A percentile compares a stretch with the other conserved stretches of the same genome.
Evolutionary conservation across 306 rosid species (phyloP).

Genomic region (Crotalaria pallida): DNA sequence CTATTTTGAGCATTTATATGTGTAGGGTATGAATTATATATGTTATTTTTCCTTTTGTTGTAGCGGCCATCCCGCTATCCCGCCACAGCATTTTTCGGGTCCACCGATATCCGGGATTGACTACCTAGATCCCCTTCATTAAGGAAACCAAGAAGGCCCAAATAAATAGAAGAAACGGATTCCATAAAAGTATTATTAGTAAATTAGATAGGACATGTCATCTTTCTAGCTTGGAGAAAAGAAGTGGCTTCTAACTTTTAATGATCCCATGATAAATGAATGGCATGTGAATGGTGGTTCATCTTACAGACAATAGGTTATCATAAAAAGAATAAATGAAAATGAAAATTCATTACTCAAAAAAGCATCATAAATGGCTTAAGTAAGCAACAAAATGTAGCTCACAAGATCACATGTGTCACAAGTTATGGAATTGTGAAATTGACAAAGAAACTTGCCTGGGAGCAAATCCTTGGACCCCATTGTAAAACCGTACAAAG

Average conservation of each 20-base stretch:
- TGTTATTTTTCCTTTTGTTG: no score
- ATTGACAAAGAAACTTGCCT: conserved; percentile 51
- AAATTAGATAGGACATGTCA: background rate
- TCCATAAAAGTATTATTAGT: background rate
- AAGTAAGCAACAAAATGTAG: background rate
- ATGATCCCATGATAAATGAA: background rate
- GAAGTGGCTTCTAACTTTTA: background rate
- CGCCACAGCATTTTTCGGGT: no score
- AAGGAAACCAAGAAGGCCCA: background rate
- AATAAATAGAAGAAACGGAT: background rate
- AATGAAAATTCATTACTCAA: background rate
- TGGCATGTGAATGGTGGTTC: background rate
- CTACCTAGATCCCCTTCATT: no score
- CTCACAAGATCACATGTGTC: background rate
- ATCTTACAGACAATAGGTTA: background rate
- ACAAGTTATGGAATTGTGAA: background rate
- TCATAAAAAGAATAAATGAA: background rate
- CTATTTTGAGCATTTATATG: no score
- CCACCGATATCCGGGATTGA: no score
- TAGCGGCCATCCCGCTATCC: no score
- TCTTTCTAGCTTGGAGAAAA: background rate
- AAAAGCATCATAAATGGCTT: background rate
- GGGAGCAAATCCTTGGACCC: conserved; percentile 90
- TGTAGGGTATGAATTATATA: no score
- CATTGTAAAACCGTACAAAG: conserved; percentile 86